Percentiles rank a stretch among this genome's conserved stretches.
These are phyloP conservation scores for Kodamaea sp. DNA, from an alignment of 1,139 yeast species.

Conservation along the genomic window DNA sequence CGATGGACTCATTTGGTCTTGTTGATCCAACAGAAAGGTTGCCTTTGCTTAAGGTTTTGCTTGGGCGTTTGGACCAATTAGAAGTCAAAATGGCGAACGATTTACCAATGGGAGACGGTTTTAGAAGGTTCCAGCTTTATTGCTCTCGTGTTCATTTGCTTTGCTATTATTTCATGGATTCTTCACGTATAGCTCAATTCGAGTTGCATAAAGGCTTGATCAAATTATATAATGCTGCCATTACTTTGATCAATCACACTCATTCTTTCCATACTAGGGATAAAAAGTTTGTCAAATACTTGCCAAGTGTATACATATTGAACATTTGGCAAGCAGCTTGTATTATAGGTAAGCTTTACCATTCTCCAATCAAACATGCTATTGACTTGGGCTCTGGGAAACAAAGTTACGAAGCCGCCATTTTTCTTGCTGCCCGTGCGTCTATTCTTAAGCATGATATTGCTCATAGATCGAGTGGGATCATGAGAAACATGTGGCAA, in stretches of 20 bases:
- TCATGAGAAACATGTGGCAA: conserved; percentile 93
- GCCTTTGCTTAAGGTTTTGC: conserved; percentile 67
- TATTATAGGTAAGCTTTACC: conserved; percentile 71
- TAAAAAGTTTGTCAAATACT: conserved; percentile 62
- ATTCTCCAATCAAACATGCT: conserved; percentile 64
- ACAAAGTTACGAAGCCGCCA: conserved; percentile 65
- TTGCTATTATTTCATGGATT: conserved; percentile 78
- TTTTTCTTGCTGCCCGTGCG: conserved; percentile 68
- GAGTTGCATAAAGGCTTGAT: conserved; percentile 75
- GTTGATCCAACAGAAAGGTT: conserved; percentile 66
- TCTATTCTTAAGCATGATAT: conserved; percentile 88
- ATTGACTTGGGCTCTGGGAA: conserved; percentile 74
- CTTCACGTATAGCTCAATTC: conserved; percentile 48
- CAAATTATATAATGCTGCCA: conserved; percentile 74
- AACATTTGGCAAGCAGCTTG: conserved; percentile 91
- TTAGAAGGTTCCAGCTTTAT: conserved; percentile 62
- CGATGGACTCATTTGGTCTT: conserved; percentile 64
- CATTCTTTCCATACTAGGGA: conserved; percentile 57
- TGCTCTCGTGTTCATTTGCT: conserved; percentile 75
- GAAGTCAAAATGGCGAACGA: conserved; percentile 48
- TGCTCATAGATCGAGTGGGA: conserved; percentile 89
- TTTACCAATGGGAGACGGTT: conserved; percentile 48
- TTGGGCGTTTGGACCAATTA: conserved; percentile 69
- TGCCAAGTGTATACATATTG: conserved; percentile 80
- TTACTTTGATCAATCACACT: conserved; percentile 66